Conservation (phyloP, 2,329 filamentous ascomycete genomes). For the Macroventuria anomochaeta region DNA sequence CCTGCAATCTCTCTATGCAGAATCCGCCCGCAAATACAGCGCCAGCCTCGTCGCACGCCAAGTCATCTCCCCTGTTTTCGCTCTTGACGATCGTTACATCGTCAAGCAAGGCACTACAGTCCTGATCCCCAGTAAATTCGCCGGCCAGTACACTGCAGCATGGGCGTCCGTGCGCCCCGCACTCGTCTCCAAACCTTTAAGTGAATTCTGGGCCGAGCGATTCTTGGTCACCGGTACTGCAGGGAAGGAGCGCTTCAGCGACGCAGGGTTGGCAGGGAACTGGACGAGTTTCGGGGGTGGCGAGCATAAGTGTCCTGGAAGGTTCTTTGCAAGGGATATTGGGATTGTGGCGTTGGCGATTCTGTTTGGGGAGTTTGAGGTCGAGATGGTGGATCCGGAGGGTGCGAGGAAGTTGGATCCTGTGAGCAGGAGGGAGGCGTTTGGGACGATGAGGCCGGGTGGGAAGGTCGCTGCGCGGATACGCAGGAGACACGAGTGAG, state of each 20-base stretch:
- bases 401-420: not conserved
- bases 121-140: slow-evolving; percentile 17
- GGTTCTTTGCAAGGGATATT: slow-evolving; percentile 26
- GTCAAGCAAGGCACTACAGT: slow-evolving; percentile 18
- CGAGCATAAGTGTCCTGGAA: slow-evolving; percentile 26
- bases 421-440: not conserved
- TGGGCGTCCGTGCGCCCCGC: slow-evolving; percentile 7
- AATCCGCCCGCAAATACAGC: slow-evolving; percentile 20
- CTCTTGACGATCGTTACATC: slow-evolving; percentile 22
- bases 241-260: slow-evolving; percentile 18
- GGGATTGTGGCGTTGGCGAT: slow-evolving; percentile 13
- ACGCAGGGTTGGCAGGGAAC: slow-evolving; percentile 20
- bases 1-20: slow-evolving; percentile 25
- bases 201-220: slow-evolving; percentile 24
- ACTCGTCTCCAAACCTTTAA: slow-evolving; percentile 4
- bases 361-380: not conserved
- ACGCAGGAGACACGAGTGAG: not conserved
- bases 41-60: slow-evolving; percentile 12
- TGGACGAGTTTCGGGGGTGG: slow-evolving; percentile 28
- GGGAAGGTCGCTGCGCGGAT: slow-evolving; percentile 1
- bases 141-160: slow-evolving; percentile 9
- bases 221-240: slow-evolving; percentile 8
- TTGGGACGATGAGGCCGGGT: slow-evolving; percentile 1
- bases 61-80: slow-evolving; percentile 12
- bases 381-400: not conserved